These are phyloP conservation scores for Tricladium varicosporioides DNA, from an alignment of 2,329 filamentous ascomycete genomes.

Conservation along the genomic window DNA sequence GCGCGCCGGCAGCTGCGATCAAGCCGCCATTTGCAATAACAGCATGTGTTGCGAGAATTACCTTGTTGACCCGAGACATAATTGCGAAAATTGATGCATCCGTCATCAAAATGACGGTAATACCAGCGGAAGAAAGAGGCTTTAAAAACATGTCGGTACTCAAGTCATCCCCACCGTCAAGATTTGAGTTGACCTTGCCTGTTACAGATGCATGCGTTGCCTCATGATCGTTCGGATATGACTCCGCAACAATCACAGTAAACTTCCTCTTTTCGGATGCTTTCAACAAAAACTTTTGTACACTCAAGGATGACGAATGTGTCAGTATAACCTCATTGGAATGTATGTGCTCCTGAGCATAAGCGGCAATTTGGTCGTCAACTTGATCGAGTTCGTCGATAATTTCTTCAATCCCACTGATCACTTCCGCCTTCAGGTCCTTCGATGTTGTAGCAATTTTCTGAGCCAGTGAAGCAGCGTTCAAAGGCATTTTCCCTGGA, in stretches of 20 bases:
- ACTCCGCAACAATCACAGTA: constrained; percentile 80
- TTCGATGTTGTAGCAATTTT: constrained; percentile 40
- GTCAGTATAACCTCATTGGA: constrained; percentile 90
- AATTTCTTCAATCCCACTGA: constrained; percentile 92
- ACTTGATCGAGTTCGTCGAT: constrained; percentile 92
- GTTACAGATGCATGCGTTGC: constrained; percentile 61
- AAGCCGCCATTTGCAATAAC: constrained; percentile 87
- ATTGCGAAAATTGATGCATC: constrained; percentile 87
- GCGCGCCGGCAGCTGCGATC: constrained; percentile 79
- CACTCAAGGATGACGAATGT: constrained; percentile 79
- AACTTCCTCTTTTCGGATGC: constrained; percentile 89
- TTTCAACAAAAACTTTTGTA: constrained; percentile 85
- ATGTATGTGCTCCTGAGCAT: constrained; percentile 89
- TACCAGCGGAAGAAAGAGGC: constrained; percentile 72
- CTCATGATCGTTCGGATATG: constrained; percentile 66
- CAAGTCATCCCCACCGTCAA: constrained; percentile 38
- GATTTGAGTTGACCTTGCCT: constrained; percentile 48
- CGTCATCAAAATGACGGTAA: constrained; percentile 79
- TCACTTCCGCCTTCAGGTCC: constrained; percentile 83
- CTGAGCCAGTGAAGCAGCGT: constrained; percentile 28
- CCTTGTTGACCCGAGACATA: constrained; percentile 94
- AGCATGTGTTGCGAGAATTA: constrained; percentile 83
- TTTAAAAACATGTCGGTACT: constrained; percentile 62
- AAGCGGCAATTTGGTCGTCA: constrained; percentile 87
- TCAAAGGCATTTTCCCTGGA: constrained; percentile 35